Evolutionary conservation across 768 basidiomycete genomes (phyloP), one percentile per base, ranked within the genome.

Genomic region (Tylopilus plumbeoviolaceoides): DNA sequence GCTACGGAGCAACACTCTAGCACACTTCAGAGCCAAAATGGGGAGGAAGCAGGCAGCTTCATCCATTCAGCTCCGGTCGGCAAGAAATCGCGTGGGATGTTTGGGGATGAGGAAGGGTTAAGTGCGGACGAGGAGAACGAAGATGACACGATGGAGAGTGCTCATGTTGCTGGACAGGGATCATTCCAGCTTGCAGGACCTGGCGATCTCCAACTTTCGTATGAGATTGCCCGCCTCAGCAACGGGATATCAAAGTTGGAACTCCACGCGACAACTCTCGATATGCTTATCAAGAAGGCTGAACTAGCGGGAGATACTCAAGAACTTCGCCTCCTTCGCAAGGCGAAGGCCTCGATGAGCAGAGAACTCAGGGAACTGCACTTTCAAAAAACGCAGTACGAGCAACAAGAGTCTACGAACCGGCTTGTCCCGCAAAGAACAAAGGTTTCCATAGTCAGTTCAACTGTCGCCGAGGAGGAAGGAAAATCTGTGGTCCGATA

Each of bases 401-500:
- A 95, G 65, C 89, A 92, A 63, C 95, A 98, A 68, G 93, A 97
- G 64, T 76, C 82, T n/a, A 90, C 91, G 21, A 97, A 94, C 63
- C 80, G 88, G 17, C 80, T 98, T 3, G 72, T 91, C 21, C 87
- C 93, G 2, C 85, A 89, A 21, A 79, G 91, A 28, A 98, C 94
- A 5, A 81, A 75, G 55, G 85, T 95, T n/a, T 77, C 81, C 4
- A 91, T 99, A 40, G 84, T 91, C 15, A 92, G 82, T 54, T 91
- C 91, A 6, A 82, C 91, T 1, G 78, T 84, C 1, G 86, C 84
- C 1, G 89, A 93, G 49, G 91, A 92, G 55, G 84, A 83, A 40
- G 92, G 93, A 7, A 95, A 91, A 66, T 85, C 89, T 23, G 91
- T 98, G 20, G 91, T 95, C 39, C 81, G 93, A 28, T 98, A 98